These are phyloP conservation scores for Zygoascus hellenicus DNA, from an alignment of 1,139 yeast species.

Conservation along the genomic window DNA sequence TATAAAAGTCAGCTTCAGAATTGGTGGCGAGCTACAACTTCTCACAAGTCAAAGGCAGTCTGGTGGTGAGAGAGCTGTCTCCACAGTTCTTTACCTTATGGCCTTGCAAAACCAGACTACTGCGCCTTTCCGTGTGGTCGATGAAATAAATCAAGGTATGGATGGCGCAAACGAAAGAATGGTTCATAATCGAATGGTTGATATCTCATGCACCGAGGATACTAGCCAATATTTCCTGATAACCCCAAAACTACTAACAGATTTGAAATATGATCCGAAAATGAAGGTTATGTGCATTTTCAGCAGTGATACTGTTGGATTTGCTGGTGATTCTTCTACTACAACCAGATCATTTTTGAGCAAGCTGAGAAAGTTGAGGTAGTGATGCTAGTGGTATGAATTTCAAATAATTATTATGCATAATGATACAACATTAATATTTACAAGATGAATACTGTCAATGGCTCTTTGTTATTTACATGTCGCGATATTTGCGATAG, in stretches of 20 bases:
- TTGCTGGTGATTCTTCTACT: conserved; percentile 9
- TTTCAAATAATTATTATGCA: neutral
- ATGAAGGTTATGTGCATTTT: conserved; percentile 88
- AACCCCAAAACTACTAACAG: conserved; percentile 84
- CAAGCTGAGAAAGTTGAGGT: neutral
- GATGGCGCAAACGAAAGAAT: conserved; percentile 87
- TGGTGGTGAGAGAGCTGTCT: conserved; percentile 96
- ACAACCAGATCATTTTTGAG: conserved; percentile 8
- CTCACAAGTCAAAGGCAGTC: conserved; percentile 86
- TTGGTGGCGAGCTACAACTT: conserved; percentile 59
- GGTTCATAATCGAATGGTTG: conserved; percentile 83
- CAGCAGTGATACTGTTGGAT: conserved; percentile 45
- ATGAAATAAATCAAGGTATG: conserved; percentile 99
- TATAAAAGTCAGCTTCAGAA: conserved; percentile 80
- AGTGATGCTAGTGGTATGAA: neutral
- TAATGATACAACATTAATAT: conserved; percentile 3
- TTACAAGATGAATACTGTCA: neutral
- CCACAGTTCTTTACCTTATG: conserved; percentile 86
- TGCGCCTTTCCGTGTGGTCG: conserved; percentile 93
- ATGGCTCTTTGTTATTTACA: neutral
- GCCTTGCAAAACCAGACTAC: conserved; percentile 85
- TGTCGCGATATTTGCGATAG: neutral
- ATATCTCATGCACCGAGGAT: conserved; percentile 62
- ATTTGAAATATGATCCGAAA: conserved; percentile 67
- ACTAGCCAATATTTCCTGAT: conserved; percentile 79